phyloP scores from a whole-genome alignment of 441 rosid species.

The Codiaeum variegatum region DNA sequence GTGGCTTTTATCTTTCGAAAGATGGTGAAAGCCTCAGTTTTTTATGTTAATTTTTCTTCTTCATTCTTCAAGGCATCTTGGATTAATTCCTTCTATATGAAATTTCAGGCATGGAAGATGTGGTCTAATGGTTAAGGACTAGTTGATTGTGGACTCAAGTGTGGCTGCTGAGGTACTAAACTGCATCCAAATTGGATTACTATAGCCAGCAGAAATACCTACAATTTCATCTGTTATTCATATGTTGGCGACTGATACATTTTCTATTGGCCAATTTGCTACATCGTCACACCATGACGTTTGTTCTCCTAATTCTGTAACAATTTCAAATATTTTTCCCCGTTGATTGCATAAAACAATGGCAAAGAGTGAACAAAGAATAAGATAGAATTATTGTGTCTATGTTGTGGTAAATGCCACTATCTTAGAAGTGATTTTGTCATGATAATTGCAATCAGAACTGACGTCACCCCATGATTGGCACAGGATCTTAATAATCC shows the following conservation, averaged over 20 bases:
- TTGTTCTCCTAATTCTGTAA: neutral
- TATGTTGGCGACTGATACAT: neutral
- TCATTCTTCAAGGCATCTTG: neutral
- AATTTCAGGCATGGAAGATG: neutral
- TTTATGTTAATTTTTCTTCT: neutral
- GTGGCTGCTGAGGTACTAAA: neutral
- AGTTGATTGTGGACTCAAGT: neutral
- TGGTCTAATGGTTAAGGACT: neutral
- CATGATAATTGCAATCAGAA: too few species aligned
- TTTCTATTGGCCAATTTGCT: neutral
- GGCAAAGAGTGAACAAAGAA: too few species aligned
- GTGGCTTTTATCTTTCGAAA: neutral
- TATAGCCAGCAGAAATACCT: neutral
- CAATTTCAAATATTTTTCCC: neutral
- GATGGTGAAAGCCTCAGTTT: neutral
- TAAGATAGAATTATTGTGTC: too few species aligned
- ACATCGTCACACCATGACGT: too few species aligned
- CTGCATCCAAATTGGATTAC: neutral
- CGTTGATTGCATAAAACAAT: neutral
- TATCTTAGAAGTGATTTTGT: too few species aligned
- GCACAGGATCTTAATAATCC: too few species aligned
- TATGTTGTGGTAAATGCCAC: too few species aligned
- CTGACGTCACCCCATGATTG: too few species aligned
- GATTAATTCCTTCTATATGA: neutral
- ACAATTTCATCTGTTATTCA: neutral